These are phyloP conservation scores for Fusarium sp. DNA, from an alignment of 2,329 filamentous ascomycete genomes.

Conservation along the genomic window DNA sequence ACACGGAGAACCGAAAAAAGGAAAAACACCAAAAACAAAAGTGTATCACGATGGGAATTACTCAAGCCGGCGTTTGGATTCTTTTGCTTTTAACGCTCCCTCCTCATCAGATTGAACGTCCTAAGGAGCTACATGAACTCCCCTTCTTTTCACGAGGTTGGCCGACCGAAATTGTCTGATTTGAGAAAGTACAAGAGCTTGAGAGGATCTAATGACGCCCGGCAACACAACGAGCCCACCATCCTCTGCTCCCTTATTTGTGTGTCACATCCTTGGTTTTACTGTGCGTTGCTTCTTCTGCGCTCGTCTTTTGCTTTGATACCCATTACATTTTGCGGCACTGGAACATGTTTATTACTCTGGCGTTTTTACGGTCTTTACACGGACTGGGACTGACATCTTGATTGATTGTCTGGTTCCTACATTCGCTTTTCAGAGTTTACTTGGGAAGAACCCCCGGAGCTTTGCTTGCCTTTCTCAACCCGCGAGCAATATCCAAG, in stretches of 20 bases:
- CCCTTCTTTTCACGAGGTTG: slow-evolving; percentile 63
- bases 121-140: slow-evolving; percentile 60
- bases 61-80: slow-evolving; percentile 46
- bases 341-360: slow-evolving; percentile 35
- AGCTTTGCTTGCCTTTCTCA: slow-evolving; percentile 34
- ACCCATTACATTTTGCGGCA: slow-evolving; percentile 28
- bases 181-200: slow-evolving; percentile 56
- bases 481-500: slow-evolving; percentile 39
- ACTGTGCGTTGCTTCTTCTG: slow-evolving; percentile 32
- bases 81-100: slow-evolving; percentile 53
- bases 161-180: slow-evolving; percentile 54
- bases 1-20: slow-evolving; percentile 41
- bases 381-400: slow-evolving; percentile 20
- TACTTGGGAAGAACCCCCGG: slow-evolving; percentile 34
- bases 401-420: slow-evolving; percentile 31
- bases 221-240: slow-evolving; percentile 33
- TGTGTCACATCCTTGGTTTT: slow-evolving; percentile 17
- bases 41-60: slow-evolving; percentile 32
- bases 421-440: slow-evolving; percentile 22
- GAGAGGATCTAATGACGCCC: slow-evolving; percentile 52
- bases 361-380: slow-evolving; percentile 38
- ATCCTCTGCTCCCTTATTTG: slow-evolving; percentile 49
- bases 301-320: slow-evolving; percentile 42
- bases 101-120: slow-evolving; percentile 63
- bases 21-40: slow-evolving; percentile 38